These are phyloP conservation scores for Arxiozyma heterogenica DNA, from an alignment of 1,139 yeast species.

Conservation along the genomic window DNA sequence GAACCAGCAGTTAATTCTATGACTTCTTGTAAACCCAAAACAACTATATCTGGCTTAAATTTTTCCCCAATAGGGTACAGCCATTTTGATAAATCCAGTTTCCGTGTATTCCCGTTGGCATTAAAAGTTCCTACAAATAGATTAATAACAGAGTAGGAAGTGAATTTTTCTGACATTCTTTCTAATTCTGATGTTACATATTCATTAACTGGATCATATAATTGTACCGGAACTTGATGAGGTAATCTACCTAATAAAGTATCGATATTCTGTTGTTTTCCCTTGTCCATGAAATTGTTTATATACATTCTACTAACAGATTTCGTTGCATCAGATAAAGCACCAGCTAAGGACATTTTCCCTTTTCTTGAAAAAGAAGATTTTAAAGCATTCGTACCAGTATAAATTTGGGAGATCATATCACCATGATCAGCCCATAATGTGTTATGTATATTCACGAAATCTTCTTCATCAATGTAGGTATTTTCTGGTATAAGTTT, in stretches of 20 bases:
- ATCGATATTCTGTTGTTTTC: conserved; percentile 82
- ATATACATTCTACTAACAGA: conserved; percentile 92
- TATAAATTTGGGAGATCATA: conserved; percentile 89
- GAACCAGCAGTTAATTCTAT: conserved; percentile 89
- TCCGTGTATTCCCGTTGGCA: conserved; percentile 57
- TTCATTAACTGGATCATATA: conserved; percentile 85
- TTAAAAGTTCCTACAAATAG: conserved; percentile 83
- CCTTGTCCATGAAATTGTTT: conserved; percentile 88
- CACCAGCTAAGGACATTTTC: conserved; percentile 93
- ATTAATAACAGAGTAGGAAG: conserved; percentile 49
- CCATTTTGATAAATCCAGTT: conserved; percentile 63
- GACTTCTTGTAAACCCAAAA: conserved; percentile 87
- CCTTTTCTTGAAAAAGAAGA: conserved; percentile 92
- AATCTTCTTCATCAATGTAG: conserved; percentile 34
- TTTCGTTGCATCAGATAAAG: conserved; percentile 90
- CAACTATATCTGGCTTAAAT: conserved; percentile 54
- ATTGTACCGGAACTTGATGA: conserved; percentile 57
- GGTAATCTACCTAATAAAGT: conserved; percentile 71
- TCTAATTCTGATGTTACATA: conserved; percentile 61
- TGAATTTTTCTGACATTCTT: conserved; percentile 44
- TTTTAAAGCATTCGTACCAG: conserved; percentile 95
- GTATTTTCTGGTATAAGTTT: conserved; percentile 29
- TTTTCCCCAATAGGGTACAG: conserved; percentile 60
- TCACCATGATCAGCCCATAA: conserved; percentile 99
- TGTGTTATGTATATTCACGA: conserved; percentile 60